Percentiles rank a stretch among this genome's conserved stretches.
Evolutionary conservation across 306 rosid species (phyloP).

Genomic region (Glycine soja): DNA sequence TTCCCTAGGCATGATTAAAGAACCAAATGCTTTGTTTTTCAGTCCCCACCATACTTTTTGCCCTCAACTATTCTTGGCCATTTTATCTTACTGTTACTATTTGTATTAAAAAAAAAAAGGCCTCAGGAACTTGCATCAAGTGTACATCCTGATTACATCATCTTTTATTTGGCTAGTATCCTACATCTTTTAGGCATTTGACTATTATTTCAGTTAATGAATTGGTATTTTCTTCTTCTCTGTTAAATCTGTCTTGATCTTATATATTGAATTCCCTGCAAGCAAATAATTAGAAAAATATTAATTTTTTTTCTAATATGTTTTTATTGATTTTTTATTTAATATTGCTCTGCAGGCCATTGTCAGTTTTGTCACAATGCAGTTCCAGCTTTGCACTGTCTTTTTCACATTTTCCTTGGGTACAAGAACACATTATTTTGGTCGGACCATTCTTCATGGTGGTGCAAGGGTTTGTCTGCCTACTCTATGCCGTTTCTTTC

Average conservation of each 20-base stretch:
- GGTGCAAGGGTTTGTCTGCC: conserved; percentile 87
- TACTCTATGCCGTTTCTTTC: conserved; percentile 20
- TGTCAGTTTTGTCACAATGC: conserved; percentile 89
- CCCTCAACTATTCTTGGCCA: neutral
- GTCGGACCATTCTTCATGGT: conserved; percentile 96
- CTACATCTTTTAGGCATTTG: neutral
- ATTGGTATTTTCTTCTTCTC: conserved; percentile 10
- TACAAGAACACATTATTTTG: conserved; percentile 92
- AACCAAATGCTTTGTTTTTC: conserved; percentile 10
- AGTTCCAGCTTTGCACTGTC: conserved; percentile 89
- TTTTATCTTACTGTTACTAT: neutral
- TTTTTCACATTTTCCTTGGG: conserved; percentile 95
- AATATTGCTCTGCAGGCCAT: conserved; percentile 74
- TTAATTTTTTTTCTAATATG: neutral
- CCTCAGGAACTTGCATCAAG: neutral
- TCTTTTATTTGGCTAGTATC: conserved; percentile 12
- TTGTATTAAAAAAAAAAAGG: neutral
- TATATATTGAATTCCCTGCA: conserved; percentile 6
- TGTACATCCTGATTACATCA: neutral
- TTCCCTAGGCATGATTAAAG: neutral
- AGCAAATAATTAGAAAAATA: neutral
- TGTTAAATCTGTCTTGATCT: conserved; percentile 1
- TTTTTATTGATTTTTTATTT: neutral
- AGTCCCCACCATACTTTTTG: neutral
- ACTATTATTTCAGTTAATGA: neutral